These are phyloP conservation scores for Penicillium sp. DNA, from an alignment of 2,329 filamentous ascomycete genomes.

Conservation along the genomic window DNA sequence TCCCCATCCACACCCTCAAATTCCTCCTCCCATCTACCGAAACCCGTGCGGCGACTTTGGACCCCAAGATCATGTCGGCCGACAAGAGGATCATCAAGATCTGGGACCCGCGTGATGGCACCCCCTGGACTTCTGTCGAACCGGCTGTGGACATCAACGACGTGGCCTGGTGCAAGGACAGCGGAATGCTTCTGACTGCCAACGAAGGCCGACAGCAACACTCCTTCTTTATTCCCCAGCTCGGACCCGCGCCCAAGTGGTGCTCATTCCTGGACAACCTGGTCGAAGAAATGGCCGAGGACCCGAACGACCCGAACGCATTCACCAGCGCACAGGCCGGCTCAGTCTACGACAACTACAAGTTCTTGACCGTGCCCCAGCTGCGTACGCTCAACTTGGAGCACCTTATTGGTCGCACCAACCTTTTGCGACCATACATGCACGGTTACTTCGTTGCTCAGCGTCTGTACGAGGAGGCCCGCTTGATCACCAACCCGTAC, in stretches of 20 bases:
- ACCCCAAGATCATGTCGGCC: slow-evolving; percentile 79
- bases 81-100: slow-evolving; percentile 98
- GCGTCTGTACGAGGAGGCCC: slow-evolving; percentile 91
- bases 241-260: slow-evolving; percentile 92
- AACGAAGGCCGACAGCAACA: slow-evolving; percentile 97
- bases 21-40: slow-evolving; percentile 66
- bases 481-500: slow-evolving; percentile 90
- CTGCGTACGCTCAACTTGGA: slow-evolving; percentile 81
- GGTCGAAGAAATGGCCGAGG: slow-evolving; percentile 97
- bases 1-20: slow-evolving; percentile 81
- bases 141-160: slow-evolving; percentile 93
- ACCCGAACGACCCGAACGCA: slow-evolving; percentile 63
- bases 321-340: slow-evolving; percentile 51
- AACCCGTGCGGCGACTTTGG: slow-evolving; percentile 67
- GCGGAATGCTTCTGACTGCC: slow-evolving; percentile 92
- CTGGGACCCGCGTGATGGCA: slow-evolving; percentile 81
- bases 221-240: slow-evolving; percentile 89
- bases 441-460: slow-evolving; percentile 98
- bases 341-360: slow-evolving; percentile 98
- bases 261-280: slow-evolving; percentile 96
- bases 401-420: slow-evolving; percentile 88
- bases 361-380: slow-evolving; percentile 90
- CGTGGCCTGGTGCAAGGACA: slow-evolving; percentile 88
- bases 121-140: slow-evolving; percentile 93
- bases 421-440: slow-evolving; percentile 92